Base-by-base conservation (phyloP, 2,329 filamentous ascomycete species). In the Colletotrichum echinochloae region DNA sequence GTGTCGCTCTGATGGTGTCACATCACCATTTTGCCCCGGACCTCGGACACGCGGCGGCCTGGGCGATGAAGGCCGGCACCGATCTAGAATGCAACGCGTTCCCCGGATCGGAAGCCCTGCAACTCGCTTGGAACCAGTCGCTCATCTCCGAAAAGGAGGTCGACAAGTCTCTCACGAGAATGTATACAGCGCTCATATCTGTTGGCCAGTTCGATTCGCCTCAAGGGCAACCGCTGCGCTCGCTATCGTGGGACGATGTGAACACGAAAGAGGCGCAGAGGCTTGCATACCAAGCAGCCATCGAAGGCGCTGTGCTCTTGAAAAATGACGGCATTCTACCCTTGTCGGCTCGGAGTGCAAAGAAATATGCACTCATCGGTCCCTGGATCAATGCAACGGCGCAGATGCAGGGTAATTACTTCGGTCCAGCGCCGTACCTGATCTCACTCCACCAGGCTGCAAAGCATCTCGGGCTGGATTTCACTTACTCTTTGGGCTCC, bases 161-260 rank as follows among this genome's bases (percentile, higher is more conserved):
- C 33, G 85, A 89, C 69, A 78, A 77, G 26, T 83, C 87, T 0
- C 78, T 90, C 0, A 81, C 80, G 8, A 83, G 89, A 6, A 81
- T 86, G 20, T 90, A 89, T 73, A 81, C 84, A 9, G 85, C 84
- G 0, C 83, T 91, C 7, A 82, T 90, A 18, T 82, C 83, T 3
- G 80, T 86, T 0, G 89, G 89, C 3, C 90, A 88, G 75, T 91
- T 91, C 71, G 87, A 90, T 73, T 75, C 82, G 1, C 80, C n/a
- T 74, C 79, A 65, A 1, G 60, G 75, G n/a, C 64, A 72, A 6
- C 80, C 79, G 20, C 90, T 89, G 77, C 82, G 86, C 6, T 80
- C 83, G 55, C 77, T 92, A 0, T 80, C 78, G 4, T 90, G 85
- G 81, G 77, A 79, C 0, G 85, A 90, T 71, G 88, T 92, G 41